Base-by-base conservation (phyloP, 202 grass and related monocot genomes). In the Hordeum pubiflorum region DNA sequence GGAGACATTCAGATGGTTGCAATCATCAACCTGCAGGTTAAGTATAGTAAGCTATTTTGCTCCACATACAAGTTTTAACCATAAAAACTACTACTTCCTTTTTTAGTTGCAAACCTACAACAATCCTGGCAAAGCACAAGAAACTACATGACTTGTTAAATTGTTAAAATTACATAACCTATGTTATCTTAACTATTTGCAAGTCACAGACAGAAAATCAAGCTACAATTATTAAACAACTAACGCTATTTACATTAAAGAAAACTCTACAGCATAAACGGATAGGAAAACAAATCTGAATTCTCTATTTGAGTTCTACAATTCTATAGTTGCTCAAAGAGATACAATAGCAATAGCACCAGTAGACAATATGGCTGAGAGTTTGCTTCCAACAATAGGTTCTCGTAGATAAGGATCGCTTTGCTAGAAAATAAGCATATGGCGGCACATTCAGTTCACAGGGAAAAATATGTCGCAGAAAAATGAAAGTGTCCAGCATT, bases 1-100 rank as follows among this genome's bases (percentile, higher is more conserved):
- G 40, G 70, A 78, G 12, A 70, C 68, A 79, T 63, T 70, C 57
- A 63, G 32, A 71, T 69, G n/a, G 74, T 70, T 69, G 36, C 64
- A 78, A 76, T 58, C 82, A 59, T 79, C 61, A 71, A 29, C 82
- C 85, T 91, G 85, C 81, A 85, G 10, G 37, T 52, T 84, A 67
- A 39, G 38, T 18, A 82, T 2, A 10, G 56, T 56, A 23, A 69
- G 60, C 39, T 12, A 12, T 24, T 68, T 59, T 52, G 59, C 71
- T 58, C 43, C 43, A 32, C 36, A 81, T 15, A 26, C n/a, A 61
- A 23, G 15, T 44, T 18, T 60, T 41, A 62, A 72, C 21, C 33
- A 62, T 26, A 72, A 72, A 56, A 65, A 65, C 10, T 58, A 24
- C 3, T 5, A 21, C 6, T 31, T 12, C 5, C 23, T 62, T 17